These are phyloP conservation scores for Ustulina deusta DNA, from an alignment of 2,329 filamentous ascomycete genomes.

Conservation along the genomic window DNA sequence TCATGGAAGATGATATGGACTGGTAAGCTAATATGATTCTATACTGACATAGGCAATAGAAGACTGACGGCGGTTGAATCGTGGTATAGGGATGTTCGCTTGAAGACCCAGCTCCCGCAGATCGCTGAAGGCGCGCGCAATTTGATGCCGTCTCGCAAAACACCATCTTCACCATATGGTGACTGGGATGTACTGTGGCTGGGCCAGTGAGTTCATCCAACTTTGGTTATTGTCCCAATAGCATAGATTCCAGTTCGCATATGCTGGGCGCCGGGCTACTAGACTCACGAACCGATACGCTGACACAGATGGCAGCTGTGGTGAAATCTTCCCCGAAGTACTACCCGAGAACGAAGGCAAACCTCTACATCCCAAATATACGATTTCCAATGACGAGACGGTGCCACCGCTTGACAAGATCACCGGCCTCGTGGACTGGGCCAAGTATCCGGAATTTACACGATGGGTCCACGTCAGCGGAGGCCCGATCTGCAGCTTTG, in stretches of 20 bases:
- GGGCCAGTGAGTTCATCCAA: constrained; percentile 38
- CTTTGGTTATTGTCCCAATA: neutral
- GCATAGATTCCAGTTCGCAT: neutral
- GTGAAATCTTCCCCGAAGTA: constrained; percentile 46
- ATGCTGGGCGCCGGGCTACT: too few relatives aligned
- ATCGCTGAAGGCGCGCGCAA: constrained; percentile 50
- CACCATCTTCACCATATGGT: constrained; percentile 45
- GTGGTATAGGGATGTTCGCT: constrained; percentile 47
- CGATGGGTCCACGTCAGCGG: constrained; percentile 46
- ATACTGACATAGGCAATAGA: neutral
- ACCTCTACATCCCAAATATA: constrained; percentile 43
- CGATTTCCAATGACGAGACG: constrained; percentile 45
- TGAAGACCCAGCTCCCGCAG: constrained; percentile 50
- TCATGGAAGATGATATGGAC: constrained; percentile 54
- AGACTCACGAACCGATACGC: neutral
- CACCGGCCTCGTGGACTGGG: constrained; percentile 45
- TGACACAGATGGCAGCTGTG: constrained; percentile 37
- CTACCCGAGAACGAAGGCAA: constrained; percentile 46
- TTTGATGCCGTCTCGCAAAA: constrained; percentile 44
- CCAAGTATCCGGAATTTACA: constrained; percentile 39
- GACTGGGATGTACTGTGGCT: constrained; percentile 49
- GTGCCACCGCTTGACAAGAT: constrained; percentile 45
- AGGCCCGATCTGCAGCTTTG: constrained; percentile 48
- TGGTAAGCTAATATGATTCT: neutral
- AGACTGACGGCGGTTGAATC: neutral